phyloP scores from a whole-genome alignment of 2,329 filamentous ascomycete genomes.

The Zasmidium angulare region DNA sequence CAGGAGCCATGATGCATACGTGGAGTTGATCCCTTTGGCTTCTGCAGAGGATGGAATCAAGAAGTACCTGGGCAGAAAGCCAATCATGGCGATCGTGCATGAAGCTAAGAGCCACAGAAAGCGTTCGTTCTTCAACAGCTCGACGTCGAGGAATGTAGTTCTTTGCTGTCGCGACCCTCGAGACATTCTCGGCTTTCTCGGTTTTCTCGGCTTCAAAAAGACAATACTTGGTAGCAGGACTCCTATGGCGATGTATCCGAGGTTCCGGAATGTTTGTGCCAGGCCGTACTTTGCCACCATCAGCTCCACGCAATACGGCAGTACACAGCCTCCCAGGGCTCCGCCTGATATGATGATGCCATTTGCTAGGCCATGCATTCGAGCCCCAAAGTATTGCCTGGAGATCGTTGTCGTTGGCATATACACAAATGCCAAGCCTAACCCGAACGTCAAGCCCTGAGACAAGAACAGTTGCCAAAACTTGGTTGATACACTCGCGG shows the following conservation, averaged over 20 bases:
- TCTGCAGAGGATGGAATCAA: slow-evolving; percentile 4
- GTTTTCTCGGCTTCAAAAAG: background rate
- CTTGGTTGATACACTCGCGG: slow-evolving; percentile 1
- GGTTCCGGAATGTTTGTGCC: slow-evolving; percentile 1
- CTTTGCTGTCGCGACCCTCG: background rate
- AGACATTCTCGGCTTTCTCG: background rate
- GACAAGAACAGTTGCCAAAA: slow-evolving; percentile 5
- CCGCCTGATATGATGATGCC: slow-evolving; percentile 5
- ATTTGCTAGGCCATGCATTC: slow-evolving; percentile 4
- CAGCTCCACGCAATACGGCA: slow-evolving; percentile 2
- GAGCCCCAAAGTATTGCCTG: slow-evolving; percentile 5
- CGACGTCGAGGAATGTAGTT: background rate
- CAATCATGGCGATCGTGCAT: slow-evolving; percentile 6
- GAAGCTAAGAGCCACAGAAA: slow-evolving; percentile 8
- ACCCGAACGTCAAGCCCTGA: slow-evolving; percentile 4
- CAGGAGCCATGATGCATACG: slow-evolving; percentile 9
- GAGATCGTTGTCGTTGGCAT: slow-evolving; percentile 8
- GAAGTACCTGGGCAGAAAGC: slow-evolving; percentile 9
- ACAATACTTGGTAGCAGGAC: slow-evolving; percentile 1
- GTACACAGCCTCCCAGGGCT: slow-evolving; percentile 2
- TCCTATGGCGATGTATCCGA: slow-evolving; percentile 4
- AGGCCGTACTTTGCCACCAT: slow-evolving; percentile 2
- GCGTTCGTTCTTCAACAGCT: background rate
- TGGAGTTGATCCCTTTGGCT: slow-evolving; percentile 2
- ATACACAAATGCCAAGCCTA: slow-evolving; percentile 5